These are phyloP conservation scores for Xylariaceae sp. DNA, from an alignment of 2,329 filamentous ascomycete species.

Conservation along the genomic window DNA sequence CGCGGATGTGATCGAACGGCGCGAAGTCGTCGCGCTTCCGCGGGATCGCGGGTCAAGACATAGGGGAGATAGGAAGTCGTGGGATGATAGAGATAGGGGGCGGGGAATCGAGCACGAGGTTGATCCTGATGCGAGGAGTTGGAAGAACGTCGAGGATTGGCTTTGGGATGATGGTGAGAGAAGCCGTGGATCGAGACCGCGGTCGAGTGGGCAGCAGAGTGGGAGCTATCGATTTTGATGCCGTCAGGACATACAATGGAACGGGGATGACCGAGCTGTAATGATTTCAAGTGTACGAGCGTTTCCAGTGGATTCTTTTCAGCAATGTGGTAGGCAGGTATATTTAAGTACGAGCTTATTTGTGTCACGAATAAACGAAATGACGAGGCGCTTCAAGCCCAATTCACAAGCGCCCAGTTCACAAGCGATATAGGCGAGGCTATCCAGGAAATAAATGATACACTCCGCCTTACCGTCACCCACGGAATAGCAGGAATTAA, in stretches of 20 bases:
- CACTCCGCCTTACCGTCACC: too few species aligned
- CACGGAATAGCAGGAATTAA: too few species aligned
- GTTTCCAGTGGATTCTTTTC: too few species aligned
- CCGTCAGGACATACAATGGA: not conserved
- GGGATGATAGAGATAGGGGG: conserved; percentile 17
- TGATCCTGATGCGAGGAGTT: conserved; percentile 31
- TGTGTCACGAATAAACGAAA: too few species aligned
- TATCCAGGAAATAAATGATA: too few species aligned
- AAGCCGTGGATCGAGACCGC: not conserved
- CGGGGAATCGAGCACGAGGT: conserved; percentile 27
- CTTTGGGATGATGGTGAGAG: conserved; percentile 21
- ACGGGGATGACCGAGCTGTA: too few species aligned
- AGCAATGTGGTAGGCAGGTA: too few species aligned
- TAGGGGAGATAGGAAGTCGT: conserved; percentile 19
- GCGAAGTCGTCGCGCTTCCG: conserved; percentile 25
- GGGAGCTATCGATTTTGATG: not conserved
- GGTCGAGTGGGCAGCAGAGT: not conserved
- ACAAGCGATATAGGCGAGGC: too few species aligned
- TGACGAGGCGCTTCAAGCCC: too few species aligned
- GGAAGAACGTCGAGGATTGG: conserved; percentile 35
- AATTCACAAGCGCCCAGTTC: too few species aligned
- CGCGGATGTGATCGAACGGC: conserved; percentile 12
- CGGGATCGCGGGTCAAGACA: conserved; percentile 15
- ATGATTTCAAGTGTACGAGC: too few species aligned
- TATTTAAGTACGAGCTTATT: too few species aligned